phyloP scores from a whole-genome alignment of 2,329 filamentous ascomycete genomes.

The Dactylellina parvicollis region DNA sequence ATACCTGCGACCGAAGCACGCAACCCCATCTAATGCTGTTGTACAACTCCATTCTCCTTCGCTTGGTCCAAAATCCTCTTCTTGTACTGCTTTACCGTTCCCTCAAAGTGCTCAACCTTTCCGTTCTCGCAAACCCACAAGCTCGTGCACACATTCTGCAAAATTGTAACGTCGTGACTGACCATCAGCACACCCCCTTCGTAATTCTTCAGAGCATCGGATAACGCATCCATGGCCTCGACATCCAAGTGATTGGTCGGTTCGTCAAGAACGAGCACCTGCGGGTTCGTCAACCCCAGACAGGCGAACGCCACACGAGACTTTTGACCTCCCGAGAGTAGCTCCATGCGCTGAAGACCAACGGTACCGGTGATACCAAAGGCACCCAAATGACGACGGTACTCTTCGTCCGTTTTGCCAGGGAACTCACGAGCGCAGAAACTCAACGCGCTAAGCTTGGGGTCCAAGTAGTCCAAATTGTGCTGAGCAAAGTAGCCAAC shows the following conservation, averaged over 20 bases:
- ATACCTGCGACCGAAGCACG: too few species aligned
- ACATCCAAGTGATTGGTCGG: slow-evolving; percentile 99
- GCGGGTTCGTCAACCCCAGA: slow-evolving; percentile 88
- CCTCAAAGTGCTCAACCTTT: slow-evolving; percentile 93
- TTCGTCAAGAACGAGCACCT: slow-evolving; percentile 97
- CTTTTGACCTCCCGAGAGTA: slow-evolving; percentile 96
- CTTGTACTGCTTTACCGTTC: slow-evolving; percentile 93
- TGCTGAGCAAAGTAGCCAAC: slow-evolving; percentile 98
- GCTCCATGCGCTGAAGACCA: slow-evolving; percentile 91
- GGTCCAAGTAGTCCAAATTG: slow-evolving; percentile 93
- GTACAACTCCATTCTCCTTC: slow-evolving; percentile 85
- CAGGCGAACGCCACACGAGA: slow-evolving; percentile 99
- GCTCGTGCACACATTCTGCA: slow-evolving; percentile 93
- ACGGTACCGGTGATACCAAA: slow-evolving; percentile 93
- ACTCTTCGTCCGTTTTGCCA: slow-evolving; percentile 93
- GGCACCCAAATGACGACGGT: slow-evolving; percentile 91
- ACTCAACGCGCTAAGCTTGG: slow-evolving; percentile 86
- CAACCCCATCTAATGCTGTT: too few species aligned
- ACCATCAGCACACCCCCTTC: slow-evolving; percentile 98
- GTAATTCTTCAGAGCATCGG: slow-evolving; percentile 83
- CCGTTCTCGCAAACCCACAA: slow-evolving; percentile 97
- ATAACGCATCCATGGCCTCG: slow-evolving; percentile 96
- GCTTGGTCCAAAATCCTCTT: slow-evolving; percentile 92
- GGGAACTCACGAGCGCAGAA: slow-evolving; percentile 96
- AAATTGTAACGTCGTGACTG: slow-evolving; percentile 97